A percentile compares a stretch with the other conserved stretches of the same genome.
Evolutionary conservation across 208 protist genomes (phyloP).

Genomic region (Leishmania major): DNA sequence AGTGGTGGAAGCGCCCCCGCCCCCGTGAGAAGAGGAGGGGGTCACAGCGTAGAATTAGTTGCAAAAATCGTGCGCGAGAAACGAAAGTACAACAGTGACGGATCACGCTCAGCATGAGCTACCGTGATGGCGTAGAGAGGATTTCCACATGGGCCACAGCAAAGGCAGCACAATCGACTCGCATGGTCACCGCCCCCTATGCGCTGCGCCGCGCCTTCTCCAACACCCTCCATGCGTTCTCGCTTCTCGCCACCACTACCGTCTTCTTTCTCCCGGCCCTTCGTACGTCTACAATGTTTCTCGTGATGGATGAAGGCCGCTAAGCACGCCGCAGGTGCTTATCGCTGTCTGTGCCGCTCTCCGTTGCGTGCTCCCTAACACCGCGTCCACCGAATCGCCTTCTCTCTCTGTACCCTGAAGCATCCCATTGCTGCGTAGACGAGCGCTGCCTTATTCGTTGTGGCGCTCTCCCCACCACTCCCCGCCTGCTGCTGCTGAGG

Average conservation of each 20-base stretch:
- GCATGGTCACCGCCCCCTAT: background rate
- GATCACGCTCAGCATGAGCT: background rate
- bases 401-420: background rate
- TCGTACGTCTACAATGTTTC: background rate
- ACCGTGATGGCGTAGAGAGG: background rate
- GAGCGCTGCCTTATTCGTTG: background rate
- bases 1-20: conserved; percentile 8
- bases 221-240: no score
- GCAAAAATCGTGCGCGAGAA: background rate
- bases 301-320: background rate
- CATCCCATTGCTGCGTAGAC: background rate
- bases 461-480: background rate
- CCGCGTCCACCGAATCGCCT: background rate
- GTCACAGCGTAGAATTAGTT: background rate
- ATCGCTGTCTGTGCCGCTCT: background rate
- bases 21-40: conserved; percentile 4
- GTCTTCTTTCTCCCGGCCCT: background rate
- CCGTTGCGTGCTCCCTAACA: background rate
- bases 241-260: background rate
- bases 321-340: background rate
- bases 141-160: background rate
- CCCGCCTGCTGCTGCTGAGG: background rate
- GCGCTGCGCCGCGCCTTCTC: background rate
- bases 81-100: background rate
- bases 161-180: background rate